phyloP scores from a whole-genome alignment of 2,329 filamentous ascomycete genomes.

The Aspergillus tubingensis region DNA sequence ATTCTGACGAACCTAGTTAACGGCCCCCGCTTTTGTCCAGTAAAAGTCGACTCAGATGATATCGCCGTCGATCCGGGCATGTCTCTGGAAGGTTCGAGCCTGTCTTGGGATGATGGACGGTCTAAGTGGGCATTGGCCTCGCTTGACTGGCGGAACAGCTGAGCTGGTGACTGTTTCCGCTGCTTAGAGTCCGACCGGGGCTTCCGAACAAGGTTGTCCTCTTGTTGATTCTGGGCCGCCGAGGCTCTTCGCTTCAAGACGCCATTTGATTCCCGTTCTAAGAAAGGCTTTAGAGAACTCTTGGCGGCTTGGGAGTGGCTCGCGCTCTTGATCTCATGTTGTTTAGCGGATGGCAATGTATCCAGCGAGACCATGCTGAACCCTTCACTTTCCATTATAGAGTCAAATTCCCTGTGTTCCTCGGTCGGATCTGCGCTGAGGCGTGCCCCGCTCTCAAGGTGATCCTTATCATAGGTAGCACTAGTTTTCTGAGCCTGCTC shows the following conservation, averaged over 20 bases:
- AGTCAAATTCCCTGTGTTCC: slow-evolving; percentile 53
- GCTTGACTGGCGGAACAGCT: neutral
- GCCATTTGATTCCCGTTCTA: slow-evolving; percentile 31
- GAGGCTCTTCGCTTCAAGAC: slow-evolving; percentile 31
- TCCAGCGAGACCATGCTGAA: slow-evolving; percentile 61
- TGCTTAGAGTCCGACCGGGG: slow-evolving; percentile 8
- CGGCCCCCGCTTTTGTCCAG: slow-evolving; percentile 20
- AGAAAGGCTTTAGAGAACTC: slow-evolving; percentile 29
- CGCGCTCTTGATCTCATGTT: slow-evolving; percentile 38
- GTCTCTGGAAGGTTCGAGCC: slow-evolving; percentile 8
- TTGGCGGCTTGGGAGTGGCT: slow-evolving; percentile 32
- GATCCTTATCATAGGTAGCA: neutral
- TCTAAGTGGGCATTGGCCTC: neutral
- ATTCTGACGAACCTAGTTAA: slow-evolving; percentile 35
- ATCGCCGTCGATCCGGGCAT: slow-evolving; percentile 19
- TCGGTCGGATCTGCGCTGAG: slow-evolving; percentile 39
- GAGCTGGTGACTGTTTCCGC: neutral
- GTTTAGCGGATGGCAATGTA: slow-evolving; percentile 53
- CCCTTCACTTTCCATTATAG: slow-evolving; percentile 59
- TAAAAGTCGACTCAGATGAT: slow-evolving; percentile 4
- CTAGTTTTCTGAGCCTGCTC: slow-evolving; percentile 17
- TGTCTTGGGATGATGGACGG: neutral
- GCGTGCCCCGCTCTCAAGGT: slow-evolving; percentile 5
- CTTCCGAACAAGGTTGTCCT: slow-evolving; percentile 18
- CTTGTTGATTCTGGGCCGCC: slow-evolving; percentile 17